Percentiles rank a stretch among this genome's conserved stretches.
Conservation (phyloP, 306 rosid species). For the Echinosophora koreensis region DNA sequence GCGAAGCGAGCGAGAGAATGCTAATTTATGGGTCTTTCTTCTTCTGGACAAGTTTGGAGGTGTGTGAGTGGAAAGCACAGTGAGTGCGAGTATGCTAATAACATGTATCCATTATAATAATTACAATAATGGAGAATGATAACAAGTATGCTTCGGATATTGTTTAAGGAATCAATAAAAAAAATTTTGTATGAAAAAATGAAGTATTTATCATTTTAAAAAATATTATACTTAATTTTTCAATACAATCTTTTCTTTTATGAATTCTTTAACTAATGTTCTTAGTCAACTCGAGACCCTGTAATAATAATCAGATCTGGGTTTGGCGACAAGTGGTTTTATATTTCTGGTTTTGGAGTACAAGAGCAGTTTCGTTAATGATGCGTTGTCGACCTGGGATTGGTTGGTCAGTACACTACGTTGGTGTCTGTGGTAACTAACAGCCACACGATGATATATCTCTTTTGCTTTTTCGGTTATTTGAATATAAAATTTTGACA, state of each 20-base stretch:
- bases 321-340: conserved; percentile 47
- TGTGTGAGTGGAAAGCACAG: conserved; percentile 46
- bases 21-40: conserved; percentile 48
- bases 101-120: too few species aligned
- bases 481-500: too few species aligned
- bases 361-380: conserved; percentile 43
- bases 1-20: conserved; percentile 19
- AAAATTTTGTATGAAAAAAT: too few species aligned
- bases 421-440: conserved; percentile 34
- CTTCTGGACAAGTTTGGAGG: conserved; percentile 52
- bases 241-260: too few species aligned
- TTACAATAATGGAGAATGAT: too few species aligned
- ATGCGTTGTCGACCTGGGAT: conserved; percentile 69
- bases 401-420: conserved; percentile 38
- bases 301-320: neutral
- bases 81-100: neutral
- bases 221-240: too few species aligned
- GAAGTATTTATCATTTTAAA: too few species aligned
- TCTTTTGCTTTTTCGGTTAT: conserved; percentile 29
- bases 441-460: conserved; percentile 47
- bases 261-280: too few species aligned
- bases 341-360: conserved; percentile 46
- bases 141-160: too few species aligned
- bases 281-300: too few species aligned
- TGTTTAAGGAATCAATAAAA: too few species aligned